Evolutionary conservation across 768 basidiomycete genomes (phyloP).

Genomic region (Boletus vinaceobasis): DNA sequence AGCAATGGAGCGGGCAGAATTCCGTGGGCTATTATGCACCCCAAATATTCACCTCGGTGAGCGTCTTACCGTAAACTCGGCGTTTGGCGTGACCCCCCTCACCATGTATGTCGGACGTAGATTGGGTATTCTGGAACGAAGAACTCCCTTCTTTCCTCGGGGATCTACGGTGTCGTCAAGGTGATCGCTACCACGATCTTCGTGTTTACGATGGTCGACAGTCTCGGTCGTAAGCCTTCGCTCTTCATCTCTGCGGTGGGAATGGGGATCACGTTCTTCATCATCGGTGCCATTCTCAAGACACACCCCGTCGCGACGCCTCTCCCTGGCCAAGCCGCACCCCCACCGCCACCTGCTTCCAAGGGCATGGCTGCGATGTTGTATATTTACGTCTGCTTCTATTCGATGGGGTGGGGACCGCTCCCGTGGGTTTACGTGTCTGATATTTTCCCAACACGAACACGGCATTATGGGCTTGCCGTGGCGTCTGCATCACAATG

Average conservation of each 20-base stretch:
- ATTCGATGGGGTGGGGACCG: constrained; percentile 86
- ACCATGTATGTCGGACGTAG: constrained; percentile 31
- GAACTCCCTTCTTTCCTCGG: constrained; percentile 67
- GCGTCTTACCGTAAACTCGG: constrained; percentile 11
- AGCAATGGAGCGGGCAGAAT: constrained; percentile 86
- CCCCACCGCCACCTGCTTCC: constrained; percentile 46
- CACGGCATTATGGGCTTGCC: constrained; percentile 76
- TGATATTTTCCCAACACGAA: constrained; percentile 85
- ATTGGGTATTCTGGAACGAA: constrained; percentile 62
- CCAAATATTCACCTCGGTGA: constrained; percentile 65
- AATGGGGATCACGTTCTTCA: constrained; percentile 79
- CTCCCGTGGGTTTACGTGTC: constrained; percentile 65
- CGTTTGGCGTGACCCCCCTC: background rate
- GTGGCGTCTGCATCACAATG: constrained; percentile 77
- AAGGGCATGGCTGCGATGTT: constrained; percentile 85
- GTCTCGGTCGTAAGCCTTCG: constrained; percentile 64
- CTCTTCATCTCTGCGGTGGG: constrained; percentile 72
- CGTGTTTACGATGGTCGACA: constrained; percentile 65
- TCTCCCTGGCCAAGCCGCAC: constrained; percentile 36
- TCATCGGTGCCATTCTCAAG: constrained; percentile 81
- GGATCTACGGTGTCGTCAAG: constrained; percentile 68
- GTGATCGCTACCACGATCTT: constrained; percentile 63
- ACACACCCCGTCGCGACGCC: constrained; percentile 56
- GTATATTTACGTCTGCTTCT: constrained; percentile 86
- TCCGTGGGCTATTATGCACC: constrained; percentile 76